Conservation (phyloP, 2,329 filamentous ascomycete species). For the Nannizziopsis arthrosporioides region DNA sequence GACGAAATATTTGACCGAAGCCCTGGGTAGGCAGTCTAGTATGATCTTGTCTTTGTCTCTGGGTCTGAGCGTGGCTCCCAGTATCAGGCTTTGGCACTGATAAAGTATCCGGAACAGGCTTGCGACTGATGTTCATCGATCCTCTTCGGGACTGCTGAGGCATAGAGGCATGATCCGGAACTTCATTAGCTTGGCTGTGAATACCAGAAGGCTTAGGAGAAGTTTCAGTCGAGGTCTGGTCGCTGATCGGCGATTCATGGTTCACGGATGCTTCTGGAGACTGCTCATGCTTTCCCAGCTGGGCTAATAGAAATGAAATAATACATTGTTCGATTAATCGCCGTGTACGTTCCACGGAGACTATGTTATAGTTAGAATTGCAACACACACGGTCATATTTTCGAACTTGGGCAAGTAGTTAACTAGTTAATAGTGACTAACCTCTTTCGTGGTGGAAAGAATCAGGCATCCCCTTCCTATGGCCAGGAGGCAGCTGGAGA, state of each 20-base stretch:
- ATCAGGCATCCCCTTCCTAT: neutral
- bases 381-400: no score
- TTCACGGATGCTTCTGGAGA: neutral
- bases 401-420: no score
- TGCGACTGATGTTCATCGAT: neutral
- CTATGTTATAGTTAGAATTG: neutral
- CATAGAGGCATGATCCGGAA: no score
- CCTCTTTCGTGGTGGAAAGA: neutral
- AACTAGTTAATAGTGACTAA: neutral
- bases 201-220: neutral
- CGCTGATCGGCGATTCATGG: neutral
- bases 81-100: neutral
- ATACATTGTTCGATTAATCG: conserved; percentile 12
- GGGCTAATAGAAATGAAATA: neutral
- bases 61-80: neutral
- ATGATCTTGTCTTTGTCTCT: neutral
- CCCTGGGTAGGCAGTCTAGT: conserved; percentile 11
- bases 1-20: conserved; percentile 49
- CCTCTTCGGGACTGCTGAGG: neutral
- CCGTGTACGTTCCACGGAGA: conserved; percentile 12
- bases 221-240: neutral
- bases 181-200: neutral
- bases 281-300: neutral
- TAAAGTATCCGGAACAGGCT: neutral
- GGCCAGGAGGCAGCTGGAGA: conserved; percentile 1